A percentile compares a stretch with the other conserved stretches of the same genome.
phyloP scores from a whole-genome alignment of 2,329 filamentous ascomycete genomes.

The Cladophialophora yegresii region DNA sequence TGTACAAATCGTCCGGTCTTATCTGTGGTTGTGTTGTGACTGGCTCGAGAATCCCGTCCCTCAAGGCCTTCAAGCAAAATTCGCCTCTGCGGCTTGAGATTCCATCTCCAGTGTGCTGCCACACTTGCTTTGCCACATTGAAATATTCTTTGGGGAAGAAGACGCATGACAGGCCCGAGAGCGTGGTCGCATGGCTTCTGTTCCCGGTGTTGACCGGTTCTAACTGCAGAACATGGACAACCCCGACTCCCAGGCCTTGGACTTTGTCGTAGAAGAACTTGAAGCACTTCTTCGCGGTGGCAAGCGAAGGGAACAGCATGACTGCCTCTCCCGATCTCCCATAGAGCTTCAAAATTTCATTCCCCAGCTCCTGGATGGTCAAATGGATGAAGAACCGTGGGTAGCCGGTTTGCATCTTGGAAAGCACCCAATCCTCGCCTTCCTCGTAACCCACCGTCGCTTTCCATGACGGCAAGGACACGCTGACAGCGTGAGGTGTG shows the following conservation, averaged over 20 bases:
- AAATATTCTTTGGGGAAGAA: conserved; percentile 69
- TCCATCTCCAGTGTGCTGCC: conserved; percentile 94
- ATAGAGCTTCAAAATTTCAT: conserved; percentile 65
- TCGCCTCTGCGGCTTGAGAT: conserved; percentile 88
- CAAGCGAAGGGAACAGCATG: conserved; percentile 77
- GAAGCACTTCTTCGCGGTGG: conserved; percentile 70
- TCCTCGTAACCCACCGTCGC: conserved; percentile 93
- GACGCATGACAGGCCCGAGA: conserved; percentile 67
- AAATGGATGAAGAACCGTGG: conserved; percentile 93
- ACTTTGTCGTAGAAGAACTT: conserved; percentile 69
- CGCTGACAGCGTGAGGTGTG: conserved; percentile 86
- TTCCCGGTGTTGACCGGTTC: conserved; percentile 61
- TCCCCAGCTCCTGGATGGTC: conserved; percentile 72
- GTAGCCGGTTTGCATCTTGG: conserved; percentile 85
- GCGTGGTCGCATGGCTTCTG: conserved; percentile 49
- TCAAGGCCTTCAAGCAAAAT: conserved; percentile 76
- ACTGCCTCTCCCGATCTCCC: conserved; percentile 60
- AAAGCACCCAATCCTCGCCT: conserved; percentile 81
- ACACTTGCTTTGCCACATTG: conserved; percentile 83
- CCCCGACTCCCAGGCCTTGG: conserved; percentile 53
- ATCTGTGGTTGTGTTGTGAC: conserved; percentile 35
- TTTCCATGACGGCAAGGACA: conserved; percentile 90
- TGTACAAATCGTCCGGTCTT: conserved; percentile 38
- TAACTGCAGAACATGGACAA: conserved; percentile 63
- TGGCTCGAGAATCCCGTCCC: conserved; percentile 63